Evolutionary conservation across 352 stramenopile species (phyloP).

Genomic region (Phytophthora hibernalis): DNA sequence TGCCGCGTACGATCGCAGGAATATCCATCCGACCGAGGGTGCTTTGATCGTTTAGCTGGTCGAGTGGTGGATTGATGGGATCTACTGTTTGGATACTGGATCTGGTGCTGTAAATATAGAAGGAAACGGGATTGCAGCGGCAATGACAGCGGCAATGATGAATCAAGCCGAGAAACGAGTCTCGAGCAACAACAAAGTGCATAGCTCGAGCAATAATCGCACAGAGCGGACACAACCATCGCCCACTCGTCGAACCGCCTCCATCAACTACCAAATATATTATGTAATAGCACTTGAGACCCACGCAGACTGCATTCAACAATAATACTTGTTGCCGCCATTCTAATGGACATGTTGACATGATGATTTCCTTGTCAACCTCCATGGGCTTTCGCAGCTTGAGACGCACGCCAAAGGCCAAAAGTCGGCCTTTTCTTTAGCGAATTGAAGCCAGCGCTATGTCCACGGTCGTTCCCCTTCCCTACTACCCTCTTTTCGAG

Average conservation of each 20-base stretch:
- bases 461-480: constrained; percentile 15
- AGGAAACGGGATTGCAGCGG: background rate
- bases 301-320: background rate
- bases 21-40: constrained; percentile 12
- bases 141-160: background rate
- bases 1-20: constrained; percentile 18
- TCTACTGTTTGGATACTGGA: background rate
- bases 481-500: constrained; percentile 14
- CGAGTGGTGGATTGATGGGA: constrained; percentile 22
- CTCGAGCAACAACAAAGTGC: constrained; percentile 7
- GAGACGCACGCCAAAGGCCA: background rate
- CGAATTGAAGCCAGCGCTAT: constrained; percentile 18
- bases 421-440: background rate
- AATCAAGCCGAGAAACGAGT: background rate
- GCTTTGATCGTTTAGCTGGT: constrained; percentile 17
- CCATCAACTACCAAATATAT: constrained; percentile 16
- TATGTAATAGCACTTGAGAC: too few relatives aligned
- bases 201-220: constrained; percentile 9
- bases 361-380: too few relatives aligned
- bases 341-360: too few relatives aligned
- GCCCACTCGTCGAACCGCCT: constrained; percentile 26
- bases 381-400: background rate
- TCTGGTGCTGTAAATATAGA: constrained; percentile 4
- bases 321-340: too few relatives aligned
- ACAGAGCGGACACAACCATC: constrained; percentile 3